Conservation (phyloP, 495 filamentous ascomycete species). For the Lasiosphaeria miniovina region DNA sequence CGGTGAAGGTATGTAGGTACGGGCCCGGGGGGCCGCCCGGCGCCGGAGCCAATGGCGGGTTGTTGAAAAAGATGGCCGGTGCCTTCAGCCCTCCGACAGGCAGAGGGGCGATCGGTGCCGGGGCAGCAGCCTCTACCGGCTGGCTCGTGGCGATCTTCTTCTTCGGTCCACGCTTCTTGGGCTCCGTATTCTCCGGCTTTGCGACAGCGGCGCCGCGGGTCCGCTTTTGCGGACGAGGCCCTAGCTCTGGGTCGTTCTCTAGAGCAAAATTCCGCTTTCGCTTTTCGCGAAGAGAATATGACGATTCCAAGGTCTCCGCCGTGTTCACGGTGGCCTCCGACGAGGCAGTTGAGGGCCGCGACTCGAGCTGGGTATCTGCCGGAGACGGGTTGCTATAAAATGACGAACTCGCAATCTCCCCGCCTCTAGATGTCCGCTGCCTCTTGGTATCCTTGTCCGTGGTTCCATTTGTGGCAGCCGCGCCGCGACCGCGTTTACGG, state of each 20-base stretch:
- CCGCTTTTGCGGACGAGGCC: slow-evolving; percentile 23
- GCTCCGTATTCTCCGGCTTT: slow-evolving; percentile 16
- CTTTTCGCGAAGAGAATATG: slow-evolving; percentile 38
- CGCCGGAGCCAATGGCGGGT: slow-evolving; percentile 13
- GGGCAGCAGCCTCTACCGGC: slow-evolving; percentile 14
- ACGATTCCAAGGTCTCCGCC: slow-evolving; percentile 30
- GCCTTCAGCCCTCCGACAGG: slow-evolving; percentile 20
- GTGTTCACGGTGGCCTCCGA: slow-evolving; percentile 29
- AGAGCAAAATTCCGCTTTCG: slow-evolving; percentile 36
- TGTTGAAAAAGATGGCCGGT: slow-evolving; percentile 22
- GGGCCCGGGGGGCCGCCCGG: slow-evolving; percentile 14
- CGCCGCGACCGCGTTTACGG: slow-evolving; percentile 24
- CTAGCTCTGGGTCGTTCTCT: slow-evolving; percentile 34
- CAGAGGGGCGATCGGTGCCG: neutral
- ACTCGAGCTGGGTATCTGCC: slow-evolving; percentile 24
- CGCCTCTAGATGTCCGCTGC: slow-evolving; percentile 7
- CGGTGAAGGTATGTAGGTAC: slow-evolving; percentile 31
- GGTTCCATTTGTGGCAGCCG: slow-evolving; percentile 14
- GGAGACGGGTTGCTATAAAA: slow-evolving; percentile 27
- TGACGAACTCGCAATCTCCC: slow-evolving; percentile 26
- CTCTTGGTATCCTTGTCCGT: slow-evolving; percentile 29
- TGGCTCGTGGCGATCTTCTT: slow-evolving; percentile 20
- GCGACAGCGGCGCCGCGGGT: slow-evolving; percentile 9
- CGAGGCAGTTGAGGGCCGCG: slow-evolving; percentile 33
- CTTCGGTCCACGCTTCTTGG: slow-evolving; percentile 23